A percentile compares a stretch with the other conserved stretches of the same genome.
Conservation (phyloP, 371 early-diverging fungal species). For the Paraphysoderma sedebokerense region DNA sequence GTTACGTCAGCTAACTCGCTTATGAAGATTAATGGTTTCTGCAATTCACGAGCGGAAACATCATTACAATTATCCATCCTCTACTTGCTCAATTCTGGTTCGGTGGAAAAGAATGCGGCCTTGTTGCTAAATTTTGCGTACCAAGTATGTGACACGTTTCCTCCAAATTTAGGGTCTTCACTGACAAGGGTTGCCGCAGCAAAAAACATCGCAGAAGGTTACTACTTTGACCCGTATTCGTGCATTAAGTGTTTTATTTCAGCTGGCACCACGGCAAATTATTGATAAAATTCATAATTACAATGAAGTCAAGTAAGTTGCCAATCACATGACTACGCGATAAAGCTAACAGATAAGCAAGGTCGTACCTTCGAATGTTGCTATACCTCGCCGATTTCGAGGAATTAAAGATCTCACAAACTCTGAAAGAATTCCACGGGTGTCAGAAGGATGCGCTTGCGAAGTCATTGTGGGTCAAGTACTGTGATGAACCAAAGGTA, state of each 20-base stretch:
- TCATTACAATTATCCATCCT: slow-evolving; percentile 12
- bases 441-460: slow-evolving; percentile 36
- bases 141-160: too few species aligned
- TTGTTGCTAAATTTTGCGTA: slow-evolving; percentile 22
- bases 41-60: too few species aligned
- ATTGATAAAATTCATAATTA: slow-evolving; percentile 13
- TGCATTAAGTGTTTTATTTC: slow-evolving; percentile 26
- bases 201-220: slow-evolving; percentile 9
- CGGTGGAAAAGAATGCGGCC: slow-evolving; percentile 11
- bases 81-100: slow-evolving; percentile 15
- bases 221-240: slow-evolving; percentile 23
- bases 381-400: slow-evolving; percentile 41
- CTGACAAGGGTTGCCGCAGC: too few species aligned
- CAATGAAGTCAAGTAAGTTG: slow-evolving; percentile 11
- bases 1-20: too few species aligned
- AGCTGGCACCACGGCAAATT: slow-evolving; percentile 18
- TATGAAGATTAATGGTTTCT: too few species aligned
- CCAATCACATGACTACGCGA: too few species aligned
- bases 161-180: too few species aligned
- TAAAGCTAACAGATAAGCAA: too few species aligned
- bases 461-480: slow-evolving; percentile 33
- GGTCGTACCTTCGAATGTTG: slow-evolving; percentile 26
- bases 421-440: slow-evolving; percentile 22
- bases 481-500: slow-evolving; percentile 25
- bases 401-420: slow-evolving; percentile 26